phyloP scores from a whole-genome alignment of 768 basidiomycete genomes.

The Lactifluus hygrophoroides region DNA sequence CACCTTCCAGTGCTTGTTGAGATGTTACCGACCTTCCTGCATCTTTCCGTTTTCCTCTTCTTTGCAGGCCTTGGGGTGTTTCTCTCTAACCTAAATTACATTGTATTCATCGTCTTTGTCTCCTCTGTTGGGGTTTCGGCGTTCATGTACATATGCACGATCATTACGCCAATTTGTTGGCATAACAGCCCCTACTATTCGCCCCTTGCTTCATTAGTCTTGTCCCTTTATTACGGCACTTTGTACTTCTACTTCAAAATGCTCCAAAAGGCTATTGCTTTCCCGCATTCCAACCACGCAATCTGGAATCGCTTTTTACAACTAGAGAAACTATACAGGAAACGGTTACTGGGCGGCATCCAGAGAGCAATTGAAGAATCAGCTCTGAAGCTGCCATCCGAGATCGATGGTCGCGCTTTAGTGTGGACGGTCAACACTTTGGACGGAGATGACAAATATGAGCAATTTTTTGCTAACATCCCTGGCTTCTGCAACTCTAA shows the following conservation, averaged over 20 bases:
- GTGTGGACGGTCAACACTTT: background rate
- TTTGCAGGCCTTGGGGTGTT: background rate
- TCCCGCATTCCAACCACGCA: background rate
- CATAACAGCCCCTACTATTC: background rate
- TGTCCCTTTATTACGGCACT: background rate
- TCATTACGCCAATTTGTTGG: background rate
- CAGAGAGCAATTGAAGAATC: background rate
- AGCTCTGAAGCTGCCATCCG: background rate
- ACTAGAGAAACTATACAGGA: background rate
- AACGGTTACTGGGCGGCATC: background rate
- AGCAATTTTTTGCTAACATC: background rate
- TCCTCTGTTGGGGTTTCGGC: background rate
- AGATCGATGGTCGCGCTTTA: background rate
- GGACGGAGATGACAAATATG: background rate
- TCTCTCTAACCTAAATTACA: background rate
- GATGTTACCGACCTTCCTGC: background rate
- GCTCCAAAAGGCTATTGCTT: background rate
- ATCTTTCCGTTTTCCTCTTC: background rate
- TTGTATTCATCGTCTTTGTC: background rate
- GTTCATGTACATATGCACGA: background rate
- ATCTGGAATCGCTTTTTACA: background rate
- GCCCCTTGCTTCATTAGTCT: background rate
- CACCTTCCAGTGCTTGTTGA: background rate
- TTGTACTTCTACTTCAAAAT: background rate
- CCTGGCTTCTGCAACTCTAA: background rate